Conservation (phyloP, 148 eudicot genomes). For the Chenopodium suecicum region DNA sequence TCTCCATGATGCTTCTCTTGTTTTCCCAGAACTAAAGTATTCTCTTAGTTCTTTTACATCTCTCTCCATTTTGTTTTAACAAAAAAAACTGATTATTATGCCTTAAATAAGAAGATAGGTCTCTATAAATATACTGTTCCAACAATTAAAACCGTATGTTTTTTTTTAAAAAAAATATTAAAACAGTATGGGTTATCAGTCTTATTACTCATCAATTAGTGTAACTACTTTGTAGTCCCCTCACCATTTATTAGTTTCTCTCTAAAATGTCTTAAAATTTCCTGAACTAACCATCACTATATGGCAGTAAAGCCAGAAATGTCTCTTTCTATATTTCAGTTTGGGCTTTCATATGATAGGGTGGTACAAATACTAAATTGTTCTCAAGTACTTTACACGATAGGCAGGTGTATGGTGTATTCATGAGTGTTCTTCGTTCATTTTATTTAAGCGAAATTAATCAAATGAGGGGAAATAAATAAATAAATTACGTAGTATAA, state of each 20-base stretch:
- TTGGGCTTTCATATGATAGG: neutral
- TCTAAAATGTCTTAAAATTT: neutral
- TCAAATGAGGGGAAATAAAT: no score
- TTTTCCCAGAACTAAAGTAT: conserved; percentile 53
- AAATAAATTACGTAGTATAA: no score
- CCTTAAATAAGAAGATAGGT: neutral
- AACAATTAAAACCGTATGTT: no score
- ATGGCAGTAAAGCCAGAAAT: neutral
- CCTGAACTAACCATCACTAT: neutral
- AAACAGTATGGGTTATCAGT: neutral
- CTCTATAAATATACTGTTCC: neutral
- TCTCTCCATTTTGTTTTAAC: conserved; percentile 30
- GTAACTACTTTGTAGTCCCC: neutral
- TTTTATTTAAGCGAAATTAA: no score
- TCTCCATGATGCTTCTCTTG: conserved; percentile 63
- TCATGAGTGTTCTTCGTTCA: no score
- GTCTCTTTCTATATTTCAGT: neutral
- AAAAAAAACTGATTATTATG: neutral
- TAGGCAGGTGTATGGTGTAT: no score
- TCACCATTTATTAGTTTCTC: neutral
- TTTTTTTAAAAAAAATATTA: no score
- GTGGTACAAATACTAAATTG: no score
- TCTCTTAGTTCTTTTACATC: conserved; percentile 47
- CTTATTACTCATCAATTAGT: no score
- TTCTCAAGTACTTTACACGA: no score